Evolutionary conservation across 371 early-diverging fungal genomes (phyloP).

Genomic region (Rhizopus microsporus): DNA sequence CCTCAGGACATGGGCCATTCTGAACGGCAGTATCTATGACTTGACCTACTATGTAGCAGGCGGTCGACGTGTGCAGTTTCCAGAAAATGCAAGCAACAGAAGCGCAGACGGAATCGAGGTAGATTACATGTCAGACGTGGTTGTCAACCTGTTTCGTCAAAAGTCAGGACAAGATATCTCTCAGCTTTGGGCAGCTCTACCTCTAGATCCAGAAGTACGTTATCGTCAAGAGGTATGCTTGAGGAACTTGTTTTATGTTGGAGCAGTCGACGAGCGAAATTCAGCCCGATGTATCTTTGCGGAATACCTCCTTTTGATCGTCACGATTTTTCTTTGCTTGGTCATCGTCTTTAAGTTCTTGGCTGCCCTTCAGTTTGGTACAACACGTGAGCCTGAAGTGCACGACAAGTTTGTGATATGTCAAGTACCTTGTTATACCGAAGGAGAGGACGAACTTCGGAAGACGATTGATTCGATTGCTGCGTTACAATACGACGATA

Average conservation of each 20-base stretch:
- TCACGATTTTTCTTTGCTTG: conserved; percentile 75
- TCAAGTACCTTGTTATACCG: conserved; percentile 96
- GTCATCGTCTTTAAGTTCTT: conserved; percentile 91
- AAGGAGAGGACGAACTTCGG: conserved; percentile 91
- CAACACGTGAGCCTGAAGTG: conserved; percentile 60
- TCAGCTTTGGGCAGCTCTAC: conserved; percentile 52
- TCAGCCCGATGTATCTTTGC: conserved; percentile 81
- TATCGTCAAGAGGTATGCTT: conserved; percentile 65
- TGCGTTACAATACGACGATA: conserved; percentile 87
- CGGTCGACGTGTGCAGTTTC: conserved; percentile 21
- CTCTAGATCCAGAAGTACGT: conserved; percentile 29
- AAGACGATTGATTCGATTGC: conserved; percentile 93
- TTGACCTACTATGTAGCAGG: conserved; percentile 55
- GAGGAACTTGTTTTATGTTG: conserved; percentile 80
- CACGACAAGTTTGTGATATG: conserved; percentile 90
- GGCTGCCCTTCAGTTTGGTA: conserved; percentile 84
- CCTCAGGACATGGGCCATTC: conserved; percentile 51
- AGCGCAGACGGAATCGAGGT: conserved; percentile 10
- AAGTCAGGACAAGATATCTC: conserved; percentile 69
- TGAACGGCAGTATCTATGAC: conserved; percentile 64
- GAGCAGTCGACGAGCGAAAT: conserved; percentile 82
- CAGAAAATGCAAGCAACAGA: conserved; percentile 22
- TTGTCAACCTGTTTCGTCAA: conserved; percentile 63
- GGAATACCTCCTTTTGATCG: conserved; percentile 79
- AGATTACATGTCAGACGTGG: conserved; percentile 52